Percentiles rank a stretch among this genome's conserved stretches.
Conservation (phyloP, 192 early-diverging fungal species). For the Coemansia sp. region DNA sequence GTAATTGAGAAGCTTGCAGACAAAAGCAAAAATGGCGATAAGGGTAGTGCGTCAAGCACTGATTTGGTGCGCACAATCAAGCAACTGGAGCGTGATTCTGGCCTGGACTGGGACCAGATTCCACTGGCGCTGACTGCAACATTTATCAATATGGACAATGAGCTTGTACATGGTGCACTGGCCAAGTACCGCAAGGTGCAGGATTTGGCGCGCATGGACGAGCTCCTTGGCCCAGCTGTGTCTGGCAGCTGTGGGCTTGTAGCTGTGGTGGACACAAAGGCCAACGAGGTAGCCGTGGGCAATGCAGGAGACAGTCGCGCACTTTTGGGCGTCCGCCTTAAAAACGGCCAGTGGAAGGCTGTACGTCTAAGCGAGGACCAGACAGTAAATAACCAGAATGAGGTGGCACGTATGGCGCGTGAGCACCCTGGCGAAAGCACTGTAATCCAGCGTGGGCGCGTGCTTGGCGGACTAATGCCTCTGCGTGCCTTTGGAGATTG, state of each 20-base stretch:
- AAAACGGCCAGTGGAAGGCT: conserved; percentile 55
- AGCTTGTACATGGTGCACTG: conserved; percentile 22
- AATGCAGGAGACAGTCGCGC: conserved; percentile 47
- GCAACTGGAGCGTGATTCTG: conserved; percentile 26
- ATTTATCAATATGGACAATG: conserved; percentile 34
- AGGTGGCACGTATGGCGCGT: conserved; percentile 56
- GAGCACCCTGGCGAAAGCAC: conserved; percentile 77
- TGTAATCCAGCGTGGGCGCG: conserved; percentile 58
- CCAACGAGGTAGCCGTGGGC: conserved; percentile 37
- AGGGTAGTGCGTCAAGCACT: background rate
- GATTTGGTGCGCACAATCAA: conserved; percentile 16
- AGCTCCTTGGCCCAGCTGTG: conserved; percentile 41
- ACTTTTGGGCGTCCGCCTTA: conserved; percentile 41
- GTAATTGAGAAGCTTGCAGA: conserved; percentile 5
- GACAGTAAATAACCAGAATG: conserved; percentile 53
- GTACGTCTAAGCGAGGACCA: conserved; percentile 65
- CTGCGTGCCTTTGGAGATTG: conserved; percentile 68
- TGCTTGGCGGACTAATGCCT: conserved; percentile 59
- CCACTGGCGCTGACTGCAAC: conserved; percentile 25
- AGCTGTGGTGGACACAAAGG: conserved; percentile 29
- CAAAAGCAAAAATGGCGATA: background rate
- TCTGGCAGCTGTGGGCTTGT: conserved; percentile 45
- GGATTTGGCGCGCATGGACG: conserved; percentile 19
- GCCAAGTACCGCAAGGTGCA: conserved; percentile 24
- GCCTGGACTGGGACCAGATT: conserved; percentile 34